phyloP scores from a whole-genome alignment of 1,284 basidiomycete species.

The Sporisorium reilianum region DNA sequence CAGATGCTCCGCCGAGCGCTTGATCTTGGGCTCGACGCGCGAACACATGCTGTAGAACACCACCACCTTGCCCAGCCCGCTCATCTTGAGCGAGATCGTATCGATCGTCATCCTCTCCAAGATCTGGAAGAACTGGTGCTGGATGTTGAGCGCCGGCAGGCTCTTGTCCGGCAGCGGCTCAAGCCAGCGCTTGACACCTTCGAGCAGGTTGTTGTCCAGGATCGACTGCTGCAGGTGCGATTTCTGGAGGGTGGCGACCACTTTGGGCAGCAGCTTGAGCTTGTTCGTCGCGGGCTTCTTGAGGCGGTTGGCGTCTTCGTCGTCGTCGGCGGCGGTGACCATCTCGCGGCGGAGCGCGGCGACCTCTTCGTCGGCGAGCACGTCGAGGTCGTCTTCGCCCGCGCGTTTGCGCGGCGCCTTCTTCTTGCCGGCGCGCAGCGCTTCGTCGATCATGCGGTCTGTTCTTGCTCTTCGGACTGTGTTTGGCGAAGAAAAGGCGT shows the following conservation, averaged over 20 bases:
- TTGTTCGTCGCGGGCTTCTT: constrained; percentile 89
- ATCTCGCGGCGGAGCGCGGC: constrained; percentile 85
- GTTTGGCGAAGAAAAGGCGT: too few relatives aligned
- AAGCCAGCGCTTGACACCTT: constrained; percentile 90
- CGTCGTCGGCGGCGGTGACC: constrained; percentile 86
- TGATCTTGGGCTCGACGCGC: constrained; percentile 84
- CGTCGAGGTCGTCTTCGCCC: constrained; percentile 75
- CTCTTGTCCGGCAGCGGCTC: constrained; percentile 93
- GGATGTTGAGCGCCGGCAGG: constrained; percentile 94
- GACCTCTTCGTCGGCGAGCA: constrained; percentile 91
- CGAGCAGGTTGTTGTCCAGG: constrained; percentile 92
- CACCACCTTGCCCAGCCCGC: constrained; percentile 88
- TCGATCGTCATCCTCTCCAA: constrained; percentile 88
- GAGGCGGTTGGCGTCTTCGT: constrained; percentile 82
- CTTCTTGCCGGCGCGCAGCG: constrained; percentile 46
- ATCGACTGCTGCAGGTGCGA: constrained; percentile 89
- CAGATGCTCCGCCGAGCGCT: constrained; percentile 84
- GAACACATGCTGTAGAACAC: constrained; percentile 93
- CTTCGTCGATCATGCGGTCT: constrained; percentile 51
- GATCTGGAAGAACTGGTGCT: constrained; percentile 87
- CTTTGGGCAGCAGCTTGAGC: constrained; percentile 84
- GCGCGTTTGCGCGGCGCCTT: constrained; percentile 52
- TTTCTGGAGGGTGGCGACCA: constrained; percentile 95
- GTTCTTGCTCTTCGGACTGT: constrained; percentile 36
- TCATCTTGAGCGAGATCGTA: constrained; percentile 88